These are phyloP conservation scores for Triticum dicoccoides DNA, from an alignment of 176 grass and related monocot genomes.

Conservation along the genomic window DNA sequence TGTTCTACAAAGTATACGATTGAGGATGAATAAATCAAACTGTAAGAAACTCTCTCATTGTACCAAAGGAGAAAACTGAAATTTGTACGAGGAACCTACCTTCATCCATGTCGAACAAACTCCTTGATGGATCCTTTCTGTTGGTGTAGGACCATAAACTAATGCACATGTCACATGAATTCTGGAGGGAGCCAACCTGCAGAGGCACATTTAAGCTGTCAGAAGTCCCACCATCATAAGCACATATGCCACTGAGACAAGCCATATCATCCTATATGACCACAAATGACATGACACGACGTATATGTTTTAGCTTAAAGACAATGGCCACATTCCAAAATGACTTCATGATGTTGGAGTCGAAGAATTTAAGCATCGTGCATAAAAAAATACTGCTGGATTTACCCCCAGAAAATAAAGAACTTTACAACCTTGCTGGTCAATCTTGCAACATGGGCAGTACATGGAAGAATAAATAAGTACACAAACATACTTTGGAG, in stretches of 20 bases:
- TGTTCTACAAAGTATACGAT: slow-evolving; percentile 48
- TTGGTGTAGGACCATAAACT: slow-evolving; percentile 80
- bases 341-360: background rate
- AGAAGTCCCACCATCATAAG: background rate
- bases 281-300: background rate
- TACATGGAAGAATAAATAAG: background rate
- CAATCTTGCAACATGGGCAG: background rate
- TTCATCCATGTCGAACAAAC: slow-evolving; percentile 98
- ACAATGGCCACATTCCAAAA: background rate
- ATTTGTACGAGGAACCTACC: slow-evolving; percentile 33
- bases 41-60: background rate
- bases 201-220: slow-evolving; percentile 7
- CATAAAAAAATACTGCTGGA: too few relatives aligned
- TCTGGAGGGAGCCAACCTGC: slow-evolving; percentile 61
- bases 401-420: background rate
- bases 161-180: slow-evolving; percentile 92
- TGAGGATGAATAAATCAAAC: slow-evolving; percentile 24
- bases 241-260: background rate
- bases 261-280: background rate
- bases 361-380: background rate
- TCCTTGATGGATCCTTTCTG: slow-evolving; percentile 88
- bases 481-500: slow-evolving; percentile 53
- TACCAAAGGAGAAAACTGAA: background rate
- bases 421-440: background rate
- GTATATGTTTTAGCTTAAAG: background rate